Evolutionary conservation across 345 rosid species (phyloP).

Genomic region (Hypericum androsaemum): DNA sequence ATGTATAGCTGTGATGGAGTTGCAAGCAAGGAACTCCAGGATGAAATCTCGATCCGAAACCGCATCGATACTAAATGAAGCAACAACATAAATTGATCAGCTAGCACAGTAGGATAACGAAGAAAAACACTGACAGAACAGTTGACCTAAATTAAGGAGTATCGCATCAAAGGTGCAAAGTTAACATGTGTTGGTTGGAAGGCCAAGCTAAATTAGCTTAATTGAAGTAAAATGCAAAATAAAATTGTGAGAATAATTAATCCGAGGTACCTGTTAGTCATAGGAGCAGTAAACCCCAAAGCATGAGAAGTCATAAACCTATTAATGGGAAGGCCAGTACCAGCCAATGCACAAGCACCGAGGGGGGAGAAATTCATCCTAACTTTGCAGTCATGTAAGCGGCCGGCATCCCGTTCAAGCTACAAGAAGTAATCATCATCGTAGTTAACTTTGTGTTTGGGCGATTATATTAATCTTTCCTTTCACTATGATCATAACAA

Average conservation of each 20-base stretch:
- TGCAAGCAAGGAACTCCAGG: slow-evolving; percentile 68
- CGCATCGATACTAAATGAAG: slow-evolving; percentile 65
- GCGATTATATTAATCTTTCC: no score
- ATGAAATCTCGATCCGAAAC: slow-evolving; percentile 91
- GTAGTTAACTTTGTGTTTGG: neutral
- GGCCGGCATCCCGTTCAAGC: slow-evolving; percentile 93
- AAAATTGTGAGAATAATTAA: neutral
- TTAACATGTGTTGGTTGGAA: no score
- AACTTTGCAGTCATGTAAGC: slow-evolving; percentile 60
- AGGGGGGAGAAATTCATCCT: slow-evolving; percentile 79
- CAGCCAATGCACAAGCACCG: slow-evolving; percentile 98
- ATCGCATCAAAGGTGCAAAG: no score
- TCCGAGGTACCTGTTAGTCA: slow-evolving; percentile 75
- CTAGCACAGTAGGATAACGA: neutral
- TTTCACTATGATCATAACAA: neutral
- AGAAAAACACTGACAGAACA: neutral
- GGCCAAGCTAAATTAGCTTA: no score
- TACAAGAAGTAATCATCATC: slow-evolving; percentile 28
- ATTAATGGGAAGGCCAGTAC: slow-evolving; percentile 88
- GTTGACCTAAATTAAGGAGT: neutral
- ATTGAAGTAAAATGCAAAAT: no score
- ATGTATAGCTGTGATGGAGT: slow-evolving; percentile 70
- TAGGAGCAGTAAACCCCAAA: slow-evolving; percentile 73
- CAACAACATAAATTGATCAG: slow-evolving; percentile 1
- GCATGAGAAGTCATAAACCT: slow-evolving; percentile 71